Evolutionary conservation across 495 filamentous ascomycete species (phyloP), one percentile per base, ranked within the genome.

Genomic region (Talaromyces proteolyticus): DNA sequence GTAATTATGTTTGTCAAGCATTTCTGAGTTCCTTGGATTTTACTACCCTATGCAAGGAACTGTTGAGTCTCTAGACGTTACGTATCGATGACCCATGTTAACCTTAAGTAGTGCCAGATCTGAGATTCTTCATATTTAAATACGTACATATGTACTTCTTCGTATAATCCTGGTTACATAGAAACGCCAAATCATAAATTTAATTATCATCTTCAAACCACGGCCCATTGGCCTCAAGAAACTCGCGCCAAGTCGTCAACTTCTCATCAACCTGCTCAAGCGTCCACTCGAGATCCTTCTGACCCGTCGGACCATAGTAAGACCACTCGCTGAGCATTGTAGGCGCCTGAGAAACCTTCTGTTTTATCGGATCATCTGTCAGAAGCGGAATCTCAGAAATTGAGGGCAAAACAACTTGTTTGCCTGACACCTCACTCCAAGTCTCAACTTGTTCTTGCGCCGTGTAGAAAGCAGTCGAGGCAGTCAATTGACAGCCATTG

Each of bases 391-490:
- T 41, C 11, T 41, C 38, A n/a, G 10, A 10, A n/a, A n/a, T 16
- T 17, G 10, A n/a, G 2, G 38, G 38, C 16, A 41, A 3, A 7
- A 41, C 16, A 4, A 34, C 14, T 34, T 34, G 2, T 62, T 77
- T 75, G 6, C 79, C 77, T 2, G 71, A 70, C 0, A 50, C 51
- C 53, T 68, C 72, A 8, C 60, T 62, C 39, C 75, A 50, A 16
- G 55, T 58, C 1, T 56, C 69, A 1, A 50, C 68, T 0, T 68
- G 58, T 20, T 47, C 44, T 11, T 47, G 10, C 8, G 22, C 16
- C 10, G 21, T 23, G 44, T 47, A 47, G 21, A 47, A 23, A 12
- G n/a, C 22, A 6, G 44, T 47, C 22, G 44, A 11, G 10, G 21
- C 44, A 10, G 20, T 19, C 24, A 47, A 12, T 16, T 8, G n/a